A percentile compares a stretch with the other conserved stretches of the same genome.
phyloP scores from a whole-genome alignment of 1,284 basidiomycete species.

The Microstroma glucosiphilum region DNA sequence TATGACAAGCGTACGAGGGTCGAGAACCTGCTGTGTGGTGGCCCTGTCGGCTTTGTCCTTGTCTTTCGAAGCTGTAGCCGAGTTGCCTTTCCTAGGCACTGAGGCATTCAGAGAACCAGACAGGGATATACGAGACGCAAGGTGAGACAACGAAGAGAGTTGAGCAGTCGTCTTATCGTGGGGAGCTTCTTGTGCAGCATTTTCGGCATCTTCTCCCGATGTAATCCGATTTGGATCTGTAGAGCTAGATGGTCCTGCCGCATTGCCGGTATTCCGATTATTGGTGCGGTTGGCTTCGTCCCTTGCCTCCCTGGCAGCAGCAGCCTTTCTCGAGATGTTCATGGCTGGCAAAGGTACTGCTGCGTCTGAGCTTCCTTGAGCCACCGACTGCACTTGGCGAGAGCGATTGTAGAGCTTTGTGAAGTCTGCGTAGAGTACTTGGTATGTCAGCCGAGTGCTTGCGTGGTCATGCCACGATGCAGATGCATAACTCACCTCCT shows the following conservation, averaged over 20 bases:
- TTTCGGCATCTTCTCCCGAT: too few species aligned
- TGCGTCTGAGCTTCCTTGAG: conserved; percentile 12
- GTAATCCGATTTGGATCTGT: neutral
- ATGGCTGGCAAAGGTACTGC: conserved; percentile 1
- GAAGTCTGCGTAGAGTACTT: conserved; percentile 23
- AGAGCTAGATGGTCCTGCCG: neutral
- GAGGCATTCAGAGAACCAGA: neutral
- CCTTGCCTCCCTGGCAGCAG: conserved; percentile 1
- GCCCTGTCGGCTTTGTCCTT: conserved; percentile 49
- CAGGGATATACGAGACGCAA: conserved; percentile 35
- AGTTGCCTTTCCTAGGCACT: conserved; percentile 43
- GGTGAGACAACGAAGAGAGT: conserved; percentile 37
- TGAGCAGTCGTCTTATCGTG: conserved; percentile 32
- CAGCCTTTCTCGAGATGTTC: neutral
- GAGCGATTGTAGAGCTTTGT: conserved; percentile 49
- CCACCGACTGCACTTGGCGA: conserved; percentile 35
- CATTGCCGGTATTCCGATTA: neutral
- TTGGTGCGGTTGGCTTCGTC: conserved; percentile 1
- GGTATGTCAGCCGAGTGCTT: neutral
- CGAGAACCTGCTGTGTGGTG: conserved; percentile 47
- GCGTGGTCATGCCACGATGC: too few species aligned
- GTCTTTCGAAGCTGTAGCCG: conserved; percentile 15
- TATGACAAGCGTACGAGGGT: conserved; percentile 47
- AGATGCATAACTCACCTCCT: conserved; percentile 22
- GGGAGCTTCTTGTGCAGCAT: neutral